Base-by-base conservation (phyloP, 2,329 filamentous ascomycete species). In the Penicillium fuscoglaucum region DNA sequence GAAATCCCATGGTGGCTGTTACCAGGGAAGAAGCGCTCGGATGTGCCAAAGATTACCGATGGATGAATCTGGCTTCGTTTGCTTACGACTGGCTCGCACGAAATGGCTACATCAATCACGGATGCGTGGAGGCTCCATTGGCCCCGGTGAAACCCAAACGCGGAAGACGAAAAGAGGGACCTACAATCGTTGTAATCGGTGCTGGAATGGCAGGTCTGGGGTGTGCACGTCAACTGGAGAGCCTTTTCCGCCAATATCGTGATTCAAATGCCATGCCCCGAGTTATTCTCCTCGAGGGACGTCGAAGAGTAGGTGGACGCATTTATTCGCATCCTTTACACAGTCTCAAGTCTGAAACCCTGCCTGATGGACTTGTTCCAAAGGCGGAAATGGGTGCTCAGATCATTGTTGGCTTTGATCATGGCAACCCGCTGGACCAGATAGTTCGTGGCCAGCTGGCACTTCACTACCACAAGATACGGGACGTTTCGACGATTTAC, bases 381-480 rank as follows among this genome's bases (percentile, higher is more conserved):
- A 98, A 93, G 21, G 95, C 91, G 33, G 95, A 99, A 74, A 96
- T 97, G 87, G 95, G 95, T 29, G 95, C 93, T 55, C 96, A 99
- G 82, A 98, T 99, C 60, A 92, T 99, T 61, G 97, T 96, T 35
- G 95, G 95, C 0, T 99, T 98, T 72, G 92, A 98, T 65, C 86
- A 91, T 64, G 96, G 96, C 19, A 99, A 99, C 68, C 95, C 95
- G 6, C 79, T 99, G 66, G 96, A 97, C 72, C 86, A 93, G 49
- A 86, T 99, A 59, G 87, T 99, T 57, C 88, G 95, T 65, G 93
- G 91, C 17, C 96, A 99, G 75, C 83, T 99, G 49, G 90, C 89
- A 28, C 83, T 99, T 21, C 87, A 87, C 17, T 97, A 96, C 72
- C 91, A 97, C 74, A 82, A 89, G 26, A 80, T 99, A 60, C 88